Conservation (phyloP, 371 early-diverging fungal species). For the Sporodiniella umbellata region DNA sequence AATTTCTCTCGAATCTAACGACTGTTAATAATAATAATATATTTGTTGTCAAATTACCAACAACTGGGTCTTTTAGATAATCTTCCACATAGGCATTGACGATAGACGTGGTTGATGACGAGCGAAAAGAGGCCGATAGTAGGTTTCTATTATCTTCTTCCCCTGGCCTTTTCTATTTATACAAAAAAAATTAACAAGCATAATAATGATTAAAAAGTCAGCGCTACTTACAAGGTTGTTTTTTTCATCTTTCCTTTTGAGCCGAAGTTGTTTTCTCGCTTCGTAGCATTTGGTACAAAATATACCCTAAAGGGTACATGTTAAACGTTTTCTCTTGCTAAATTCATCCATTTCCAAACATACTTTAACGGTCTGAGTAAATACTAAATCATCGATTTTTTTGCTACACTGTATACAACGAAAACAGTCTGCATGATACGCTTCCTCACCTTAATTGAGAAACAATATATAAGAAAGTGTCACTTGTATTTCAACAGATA, state of each 20-base stretch:
- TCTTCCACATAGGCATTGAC: constrained; percentile 26
- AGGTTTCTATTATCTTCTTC: constrained; percentile 1
- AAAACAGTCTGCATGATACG: constrained; percentile 86
- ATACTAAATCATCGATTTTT: constrained; percentile 74
- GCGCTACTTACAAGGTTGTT: constrained; percentile 10
- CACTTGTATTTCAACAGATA: neutral
- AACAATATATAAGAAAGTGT: neutral
- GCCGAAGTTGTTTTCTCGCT: constrained; percentile 30
- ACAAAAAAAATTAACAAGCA: neutral
- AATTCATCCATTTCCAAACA: neutral
- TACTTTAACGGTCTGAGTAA: constrained; percentile 78
- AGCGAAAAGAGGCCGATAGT: constrained; percentile 2
- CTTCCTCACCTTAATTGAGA: constrained; percentile 61
- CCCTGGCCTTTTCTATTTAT: constrained; percentile 1
- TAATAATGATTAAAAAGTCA: neutral
- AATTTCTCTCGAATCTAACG: constrained; percentile 9
- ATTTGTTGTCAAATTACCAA: neutral
- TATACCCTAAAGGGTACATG: constrained; percentile 31
- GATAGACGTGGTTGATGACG: constrained; percentile 23
- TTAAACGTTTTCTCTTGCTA: neutral
- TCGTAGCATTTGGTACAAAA: constrained; percentile 51
- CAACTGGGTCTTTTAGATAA: constrained; percentile 4
- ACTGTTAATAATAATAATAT: neutral
- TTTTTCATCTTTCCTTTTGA: constrained; percentile 37
- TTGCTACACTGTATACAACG: constrained; percentile 70